These are phyloP conservation scores for Ocimum tenuiflorum DNA, from an alignment of 257 asterid genomes.

Conservation along the genomic window DNA sequence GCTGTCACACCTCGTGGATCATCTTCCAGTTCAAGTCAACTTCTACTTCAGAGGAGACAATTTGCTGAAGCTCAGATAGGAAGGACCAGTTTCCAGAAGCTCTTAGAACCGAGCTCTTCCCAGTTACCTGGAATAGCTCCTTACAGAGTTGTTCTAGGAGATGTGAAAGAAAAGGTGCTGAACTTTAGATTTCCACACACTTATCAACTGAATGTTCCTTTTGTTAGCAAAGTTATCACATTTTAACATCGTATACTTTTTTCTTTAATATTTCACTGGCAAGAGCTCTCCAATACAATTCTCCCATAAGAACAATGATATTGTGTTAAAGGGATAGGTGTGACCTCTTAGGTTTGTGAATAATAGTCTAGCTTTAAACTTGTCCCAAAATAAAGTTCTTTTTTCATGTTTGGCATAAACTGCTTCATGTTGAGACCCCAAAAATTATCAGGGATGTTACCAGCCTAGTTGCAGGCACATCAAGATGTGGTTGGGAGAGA, in stretches of 20 bases:
- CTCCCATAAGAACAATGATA: background rate
- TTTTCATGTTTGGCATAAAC: background rate
- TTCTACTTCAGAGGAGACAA: constrained; percentile 60
- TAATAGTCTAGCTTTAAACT: too few species aligned
- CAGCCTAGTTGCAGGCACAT: constrained; percentile 7
- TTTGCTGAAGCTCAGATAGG: constrained; percentile 84
- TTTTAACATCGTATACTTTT: background rate
- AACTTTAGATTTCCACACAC: constrained; percentile 1
- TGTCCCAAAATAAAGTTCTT: background rate
- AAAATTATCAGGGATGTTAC: background rate
- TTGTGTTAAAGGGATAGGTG: background rate
- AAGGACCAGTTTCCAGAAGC: constrained; percentile 82
- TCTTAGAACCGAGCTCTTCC: constrained; percentile 79
- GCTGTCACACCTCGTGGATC: constrained; percentile 39
- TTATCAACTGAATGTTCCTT: constrained; percentile 1
- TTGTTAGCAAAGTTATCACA: background rate
- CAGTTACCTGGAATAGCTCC: constrained; percentile 89
- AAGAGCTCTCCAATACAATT: background rate
- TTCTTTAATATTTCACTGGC: background rate
- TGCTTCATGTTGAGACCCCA: background rate
- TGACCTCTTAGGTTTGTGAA: background rate
- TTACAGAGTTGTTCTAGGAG: constrained; percentile 83
- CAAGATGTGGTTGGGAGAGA: background rate
- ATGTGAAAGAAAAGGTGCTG: constrained; percentile 75
- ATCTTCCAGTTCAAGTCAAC: constrained; percentile 51